Conservation (phyloP, 495 filamentous ascomycete species). For the Aspergillus taichungensis region DNA sequence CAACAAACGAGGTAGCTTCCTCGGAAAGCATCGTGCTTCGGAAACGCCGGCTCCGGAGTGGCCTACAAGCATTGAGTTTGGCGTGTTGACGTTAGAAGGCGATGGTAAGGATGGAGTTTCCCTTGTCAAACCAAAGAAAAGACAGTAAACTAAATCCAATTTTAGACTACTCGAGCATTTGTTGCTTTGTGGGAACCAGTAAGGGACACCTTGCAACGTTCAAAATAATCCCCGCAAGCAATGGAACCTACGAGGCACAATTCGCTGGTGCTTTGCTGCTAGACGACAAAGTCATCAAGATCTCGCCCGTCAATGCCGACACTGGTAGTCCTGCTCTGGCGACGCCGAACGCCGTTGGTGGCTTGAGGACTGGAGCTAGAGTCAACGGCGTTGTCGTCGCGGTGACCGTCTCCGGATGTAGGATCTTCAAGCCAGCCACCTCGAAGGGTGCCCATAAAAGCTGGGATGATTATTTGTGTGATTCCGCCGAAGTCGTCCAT, state of each 20-base stretch:
- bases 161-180: slow-evolving; percentile 80
- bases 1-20: slow-evolving; percentile 62
- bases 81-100: slow-evolving; percentile 83
- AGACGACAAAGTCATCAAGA: slow-evolving; percentile 64
- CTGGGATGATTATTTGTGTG: slow-evolving; percentile 74
- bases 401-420: slow-evolving; percentile 64
- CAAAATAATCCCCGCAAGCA: slow-evolving; percentile 68
- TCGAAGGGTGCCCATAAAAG: slow-evolving; percentile 81
- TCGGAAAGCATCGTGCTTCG: slow-evolving; percentile 35
- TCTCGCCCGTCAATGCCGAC: slow-evolving; percentile 70
- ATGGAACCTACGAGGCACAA: slow-evolving; percentile 63
- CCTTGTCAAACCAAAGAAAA: not conserved
- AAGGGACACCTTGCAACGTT: slow-evolving; percentile 76
- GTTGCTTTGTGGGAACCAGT: slow-evolving; percentile 85
- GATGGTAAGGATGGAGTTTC: slow-evolving; percentile 44
- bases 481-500: slow-evolving; percentile 65
- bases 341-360: slow-evolving; percentile 59
- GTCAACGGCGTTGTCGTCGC: slow-evolving; percentile 62
- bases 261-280: slow-evolving; percentile 56
- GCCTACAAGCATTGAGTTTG: slow-evolving; percentile 76
- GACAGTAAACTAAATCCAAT: slow-evolving; percentile 12
- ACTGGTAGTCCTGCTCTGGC: slow-evolving; percentile 68
- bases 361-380: slow-evolving; percentile 59
- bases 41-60: slow-evolving; percentile 51
- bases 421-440: slow-evolving; percentile 77